Evolutionary conservation across 495 filamentous ascomycete species (phyloP), one percentile per base, ranked within the genome.

Genomic region (Neurospora terricola): DNA sequence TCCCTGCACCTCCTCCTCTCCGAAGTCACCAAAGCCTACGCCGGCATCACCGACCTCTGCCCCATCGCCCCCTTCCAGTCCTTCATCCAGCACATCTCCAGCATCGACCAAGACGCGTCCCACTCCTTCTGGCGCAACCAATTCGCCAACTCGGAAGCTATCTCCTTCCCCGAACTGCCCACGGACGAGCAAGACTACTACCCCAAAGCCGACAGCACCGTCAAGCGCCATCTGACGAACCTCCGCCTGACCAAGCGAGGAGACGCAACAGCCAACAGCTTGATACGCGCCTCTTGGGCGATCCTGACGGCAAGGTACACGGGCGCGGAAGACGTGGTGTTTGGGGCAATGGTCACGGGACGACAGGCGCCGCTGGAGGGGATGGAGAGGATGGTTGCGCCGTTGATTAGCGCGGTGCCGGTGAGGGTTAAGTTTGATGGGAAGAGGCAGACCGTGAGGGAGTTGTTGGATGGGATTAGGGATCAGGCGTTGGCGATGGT

Each of bases 341-440:
- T 86, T 66, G 84, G 83, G 1, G 80, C 81, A 59, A 80, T 81
- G 11, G 73, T 84, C 1, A 76, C 78, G 23, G 87, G 87, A 45
- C 79, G 88, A 14, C 81, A 84, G 30, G 81, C 82, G 11, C 77
- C 82, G 10, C 74, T 89, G 1, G 72, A 77, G 7, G 86, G 83
- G 23, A 78, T 90, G n/a, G 79, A 80, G n/a, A 78, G 82, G 27
- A 85, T 89, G 69, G 76, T 82, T 7, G 88, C 86, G 0, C 84
- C 89, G 0, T 81, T 88, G 1, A 85, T 91, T 48, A 84, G 89
- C 21, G 90, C 90, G 0, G 78, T 90, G 0, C 90, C 90, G 6
- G 78, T 87, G 16, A 83, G 88, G 2, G 77, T 82, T 4, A 43
- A 43, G 40, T n/a, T 43, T 9, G 18, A 43, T 43, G 40, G 40